Evolutionary conservation across 1,284 basidiomycete species (phyloP).

Genomic region (Apiotrichum akiyoshidainum): DNA sequence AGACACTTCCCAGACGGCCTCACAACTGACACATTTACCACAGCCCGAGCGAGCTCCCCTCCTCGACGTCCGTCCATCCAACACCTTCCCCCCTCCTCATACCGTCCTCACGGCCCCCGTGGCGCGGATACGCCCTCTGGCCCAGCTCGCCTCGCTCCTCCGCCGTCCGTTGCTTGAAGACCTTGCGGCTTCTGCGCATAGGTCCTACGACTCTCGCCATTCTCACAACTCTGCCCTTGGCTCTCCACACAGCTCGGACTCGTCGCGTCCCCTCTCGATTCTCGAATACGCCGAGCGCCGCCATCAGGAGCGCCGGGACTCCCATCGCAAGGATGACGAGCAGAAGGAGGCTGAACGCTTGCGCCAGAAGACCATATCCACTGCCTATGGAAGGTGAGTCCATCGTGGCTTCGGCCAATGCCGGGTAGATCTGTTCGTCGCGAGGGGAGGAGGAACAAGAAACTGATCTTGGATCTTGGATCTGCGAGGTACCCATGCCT

Average conservation of each 20-base stretch:
- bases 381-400: conserved; percentile 26
- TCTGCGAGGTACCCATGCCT: too few species aligned
- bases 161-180: neutral
- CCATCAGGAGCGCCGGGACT: neutral
- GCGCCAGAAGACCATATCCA: conserved; percentile 15
- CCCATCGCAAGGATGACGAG: neutral
- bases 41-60: conserved; percentile 2
- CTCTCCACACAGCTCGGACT: neutral
- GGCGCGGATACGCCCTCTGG: conserved; percentile 13
- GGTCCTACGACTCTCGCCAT: conserved; percentile 2
- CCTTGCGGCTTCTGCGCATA: neutral
- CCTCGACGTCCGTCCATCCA: neutral
- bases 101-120: conserved; percentile 17
- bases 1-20: too few species aligned
- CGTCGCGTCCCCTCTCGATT: neutral
- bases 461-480: too few species aligned
- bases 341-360: neutral
- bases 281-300: conserved; percentile 7
- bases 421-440: too few species aligned
- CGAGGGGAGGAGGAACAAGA: too few species aligned
- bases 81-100: conserved; percentile 17
- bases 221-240: neutral
- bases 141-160: conserved; percentile 4
- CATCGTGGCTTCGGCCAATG: too few species aligned
- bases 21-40: neutral